Evolutionary conservation across 371 early-diverging fungal species (phyloP).

Genomic region (Mortierella sp.): DNA sequence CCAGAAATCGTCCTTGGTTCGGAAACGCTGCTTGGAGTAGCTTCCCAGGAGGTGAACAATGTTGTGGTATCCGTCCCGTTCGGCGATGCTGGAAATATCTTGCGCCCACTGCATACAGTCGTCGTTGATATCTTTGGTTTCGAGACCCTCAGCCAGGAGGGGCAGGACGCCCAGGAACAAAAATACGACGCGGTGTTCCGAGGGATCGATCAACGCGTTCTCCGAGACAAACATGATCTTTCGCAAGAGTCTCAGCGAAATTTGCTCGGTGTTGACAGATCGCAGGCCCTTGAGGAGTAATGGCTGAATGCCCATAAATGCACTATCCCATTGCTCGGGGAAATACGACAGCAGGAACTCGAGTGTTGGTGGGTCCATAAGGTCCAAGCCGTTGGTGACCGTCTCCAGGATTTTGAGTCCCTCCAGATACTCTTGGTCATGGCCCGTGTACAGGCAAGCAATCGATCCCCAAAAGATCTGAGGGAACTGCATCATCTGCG

Average conservation of each 20-base stretch:
- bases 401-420: slow-evolving; percentile 76
- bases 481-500: slow-evolving; percentile 77
- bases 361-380: slow-evolving; percentile 60
- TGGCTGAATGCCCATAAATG: slow-evolving; percentile 84
- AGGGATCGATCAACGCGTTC: slow-evolving; percentile 77
- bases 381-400: slow-evolving; percentile 70
- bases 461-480: slow-evolving; percentile 89
- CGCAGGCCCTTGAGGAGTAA: slow-evolving; percentile 82
- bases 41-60: slow-evolving; percentile 71
- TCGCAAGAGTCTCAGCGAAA: slow-evolving; percentile 66
- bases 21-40: slow-evolving; percentile 76
- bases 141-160: slow-evolving; percentile 76
- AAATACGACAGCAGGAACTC: slow-evolving; percentile 66
- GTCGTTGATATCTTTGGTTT: slow-evolving; percentile 57
- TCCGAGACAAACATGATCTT: slow-evolving; percentile 70
- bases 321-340: slow-evolving; percentile 84
- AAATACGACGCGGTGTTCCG: slow-evolving; percentile 73
- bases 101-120: slow-evolving; percentile 65
- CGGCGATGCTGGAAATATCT: slow-evolving; percentile 67
- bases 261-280: slow-evolving; percentile 72
- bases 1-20: slow-evolving; percentile 82
- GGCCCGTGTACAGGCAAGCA: slow-evolving; percentile 81
- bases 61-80: slow-evolving; percentile 63
- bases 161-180: slow-evolving; percentile 80
- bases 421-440: slow-evolving; percentile 84